Evolutionary conservation across 208 protist genomes (phyloP).

Genomic region (Angomonas ambiguus): DNA sequence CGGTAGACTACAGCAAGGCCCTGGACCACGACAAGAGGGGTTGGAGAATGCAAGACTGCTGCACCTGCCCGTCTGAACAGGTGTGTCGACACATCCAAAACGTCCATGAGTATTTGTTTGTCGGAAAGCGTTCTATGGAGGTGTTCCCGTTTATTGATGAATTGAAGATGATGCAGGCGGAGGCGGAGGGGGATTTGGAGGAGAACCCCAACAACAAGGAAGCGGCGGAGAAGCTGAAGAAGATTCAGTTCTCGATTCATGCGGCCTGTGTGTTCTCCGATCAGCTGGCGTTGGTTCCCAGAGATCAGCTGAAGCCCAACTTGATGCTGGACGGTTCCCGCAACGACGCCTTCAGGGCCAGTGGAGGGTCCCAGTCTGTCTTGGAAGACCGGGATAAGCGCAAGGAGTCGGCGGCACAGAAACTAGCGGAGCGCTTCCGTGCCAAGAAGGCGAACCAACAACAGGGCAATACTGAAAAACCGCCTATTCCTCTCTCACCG

Average conservation of each 20-base stretch:
- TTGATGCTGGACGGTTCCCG: constrained; percentile 57
- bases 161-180: constrained; percentile 50
- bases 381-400: constrained; percentile 5
- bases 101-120: constrained; percentile 82
- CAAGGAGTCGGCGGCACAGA: constrained; percentile 20
- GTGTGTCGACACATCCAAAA: constrained; percentile 88
- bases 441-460: constrained; percentile 6
- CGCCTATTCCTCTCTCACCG: background rate
- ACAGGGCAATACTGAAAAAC: background rate
- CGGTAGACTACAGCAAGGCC: constrained; percentile 63
- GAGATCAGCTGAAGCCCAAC: constrained; percentile 57
- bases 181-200: constrained; percentile 41
- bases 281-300: constrained; percentile 53
- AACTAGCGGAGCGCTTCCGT: constrained; percentile 17
- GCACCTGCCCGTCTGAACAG: constrained; percentile 56
- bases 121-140: constrained; percentile 62
- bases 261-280: constrained; percentile 71
- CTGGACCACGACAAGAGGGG: constrained; percentile 38
- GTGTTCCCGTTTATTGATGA: constrained; percentile 73
- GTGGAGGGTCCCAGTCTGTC: constrained; percentile 29
- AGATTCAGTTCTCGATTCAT: constrained; percentile 41
- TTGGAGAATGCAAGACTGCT: constrained; percentile 69
- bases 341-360: constrained; percentile 31
- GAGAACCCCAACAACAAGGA: constrained; percentile 24
- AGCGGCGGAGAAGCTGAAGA: constrained; percentile 24